Conservation (phyloP, 495 filamentous ascomycete genomes). For the Hypoxylon cercidicola region DNA sequence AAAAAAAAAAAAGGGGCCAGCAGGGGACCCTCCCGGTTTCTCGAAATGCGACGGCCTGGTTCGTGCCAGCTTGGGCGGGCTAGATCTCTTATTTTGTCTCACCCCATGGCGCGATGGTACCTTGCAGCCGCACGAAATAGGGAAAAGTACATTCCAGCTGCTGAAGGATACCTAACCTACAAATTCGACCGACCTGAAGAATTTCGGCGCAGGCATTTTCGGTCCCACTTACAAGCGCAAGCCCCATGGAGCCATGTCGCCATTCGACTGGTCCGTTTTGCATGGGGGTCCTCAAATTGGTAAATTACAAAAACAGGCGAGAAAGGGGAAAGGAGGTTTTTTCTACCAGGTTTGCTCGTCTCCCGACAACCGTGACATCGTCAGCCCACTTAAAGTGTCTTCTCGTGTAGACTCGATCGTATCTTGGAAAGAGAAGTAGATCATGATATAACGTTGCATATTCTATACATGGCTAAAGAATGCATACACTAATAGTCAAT, state of each 20-base stretch:
- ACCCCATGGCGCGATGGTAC: conserved; percentile 23
- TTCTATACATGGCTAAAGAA: background rate
- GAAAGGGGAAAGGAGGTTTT: conserved; percentile 14
- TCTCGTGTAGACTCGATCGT: background rate
- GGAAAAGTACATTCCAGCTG: conserved; percentile 24
- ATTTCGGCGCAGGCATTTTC: conserved; percentile 21
- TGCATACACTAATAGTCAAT: background rate
- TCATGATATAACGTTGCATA: background rate
- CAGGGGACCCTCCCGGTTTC: background rate
- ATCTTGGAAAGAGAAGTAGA: background rate
- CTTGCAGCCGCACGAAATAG: background rate
- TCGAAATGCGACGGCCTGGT: conserved; percentile 17
- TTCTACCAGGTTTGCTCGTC: background rate
- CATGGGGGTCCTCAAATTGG: conserved; percentile 27
- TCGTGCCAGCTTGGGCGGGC: conserved; percentile 27
- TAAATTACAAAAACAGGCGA: conserved; percentile 24
- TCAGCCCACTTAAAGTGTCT: background rate
- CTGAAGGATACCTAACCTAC: conserved; percentile 1
- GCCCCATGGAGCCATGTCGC: conserved; percentile 12
- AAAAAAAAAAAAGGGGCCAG: no score
- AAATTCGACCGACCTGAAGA: conserved; percentile 1
- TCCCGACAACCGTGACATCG: conserved; percentile 2
- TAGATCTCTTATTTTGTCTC: conserved; percentile 35
- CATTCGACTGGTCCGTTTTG: conserved; percentile 21
- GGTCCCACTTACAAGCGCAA: conserved; percentile 8